Percentiles rank a stretch among this genome's conserved stretches.
Conservation (phyloP, 331 rosid species). For the Acacia pycnantha region DNA sequence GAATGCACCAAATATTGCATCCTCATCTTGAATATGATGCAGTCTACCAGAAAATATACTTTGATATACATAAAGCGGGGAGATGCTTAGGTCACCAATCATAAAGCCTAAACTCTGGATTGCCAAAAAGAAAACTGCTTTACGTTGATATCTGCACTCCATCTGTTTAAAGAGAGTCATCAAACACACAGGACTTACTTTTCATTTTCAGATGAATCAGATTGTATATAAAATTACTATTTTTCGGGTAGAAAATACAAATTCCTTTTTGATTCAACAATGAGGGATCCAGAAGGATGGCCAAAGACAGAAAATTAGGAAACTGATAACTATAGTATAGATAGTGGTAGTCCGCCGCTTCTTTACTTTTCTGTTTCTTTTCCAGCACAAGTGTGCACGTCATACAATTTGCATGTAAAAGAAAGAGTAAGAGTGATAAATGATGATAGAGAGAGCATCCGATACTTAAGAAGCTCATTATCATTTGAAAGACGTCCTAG, state of each 20-base stretch:
- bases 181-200: background rate
- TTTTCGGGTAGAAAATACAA: background rate
- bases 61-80: constrained; percentile 83
- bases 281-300: constrained; percentile 8
- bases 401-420: background rate
- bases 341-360: background rate
- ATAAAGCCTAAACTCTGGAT: constrained; percentile 83
- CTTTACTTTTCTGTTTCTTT: background rate
- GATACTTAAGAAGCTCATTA: background rate
- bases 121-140: constrained; percentile 49
- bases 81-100: constrained; percentile 69
- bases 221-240: background rate
- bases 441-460: background rate
- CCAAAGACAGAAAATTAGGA: constrained; percentile 10
- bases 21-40: constrained; percentile 58
- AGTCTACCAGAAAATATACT: constrained; percentile 67
- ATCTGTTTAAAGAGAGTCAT: constrained; percentile 42
- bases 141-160: constrained; percentile 41
- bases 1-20: constrained; percentile 68
- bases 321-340: background rate
- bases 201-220: background rate
- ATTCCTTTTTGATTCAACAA: background rate
- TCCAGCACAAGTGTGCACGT: constrained; percentile 6
- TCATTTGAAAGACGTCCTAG: background rate
- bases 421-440: background rate